A percentile compares a stretch with the other conserved stretches of the same genome.
phyloP scores from a whole-genome alignment of 192 early-diverging fungal species.

The Coemansia nantahalensis region DNA sequence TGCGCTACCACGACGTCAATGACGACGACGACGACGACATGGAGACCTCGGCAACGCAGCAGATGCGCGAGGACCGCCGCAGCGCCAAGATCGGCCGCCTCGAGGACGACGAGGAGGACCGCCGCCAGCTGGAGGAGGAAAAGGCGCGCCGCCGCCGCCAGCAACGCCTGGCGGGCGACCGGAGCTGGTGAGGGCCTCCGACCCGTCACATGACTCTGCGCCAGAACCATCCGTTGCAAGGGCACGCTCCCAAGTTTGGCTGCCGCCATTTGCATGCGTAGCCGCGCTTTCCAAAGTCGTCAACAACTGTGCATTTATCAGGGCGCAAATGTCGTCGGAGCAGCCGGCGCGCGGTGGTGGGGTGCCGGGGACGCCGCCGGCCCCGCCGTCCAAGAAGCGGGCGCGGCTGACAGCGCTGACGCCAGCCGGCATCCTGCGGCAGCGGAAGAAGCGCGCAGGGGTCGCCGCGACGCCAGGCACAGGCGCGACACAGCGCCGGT shows the following conservation, averaged over 20 bases:
- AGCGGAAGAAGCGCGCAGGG: constrained; percentile 32
- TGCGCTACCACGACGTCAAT: constrained; percentile 43
- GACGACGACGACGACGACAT: constrained; percentile 51
- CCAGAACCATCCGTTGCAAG: no score
- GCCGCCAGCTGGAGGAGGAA: constrained; percentile 26
- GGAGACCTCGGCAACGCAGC: constrained; percentile 45
- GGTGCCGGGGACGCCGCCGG: background rate
- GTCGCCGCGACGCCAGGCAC: background rate
- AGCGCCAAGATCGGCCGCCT: constrained; percentile 38
- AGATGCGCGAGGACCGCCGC: constrained; percentile 43
- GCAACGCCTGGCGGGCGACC: no score
- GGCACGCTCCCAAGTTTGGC: no score
- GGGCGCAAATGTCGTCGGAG: no score
- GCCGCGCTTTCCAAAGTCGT: no score
- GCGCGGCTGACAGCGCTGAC: constrained; percentile 23
- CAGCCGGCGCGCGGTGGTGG: no score
- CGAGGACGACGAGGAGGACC: constrained; percentile 47
- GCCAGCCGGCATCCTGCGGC: constrained; percentile 22
- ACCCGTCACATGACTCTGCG: no score
- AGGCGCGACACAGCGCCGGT: background rate
- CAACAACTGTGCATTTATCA: no score
- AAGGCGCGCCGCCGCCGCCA: background rate
- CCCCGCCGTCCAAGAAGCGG: constrained; percentile 25
- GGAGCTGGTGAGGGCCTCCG: no score
- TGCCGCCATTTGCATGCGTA: no score